A percentile compares a stretch with the other conserved stretches of the same genome.
Evolutionary conservation across 2,329 filamentous ascomycete genomes (phyloP).

Genomic region (Talaromyces sp.): DNA sequence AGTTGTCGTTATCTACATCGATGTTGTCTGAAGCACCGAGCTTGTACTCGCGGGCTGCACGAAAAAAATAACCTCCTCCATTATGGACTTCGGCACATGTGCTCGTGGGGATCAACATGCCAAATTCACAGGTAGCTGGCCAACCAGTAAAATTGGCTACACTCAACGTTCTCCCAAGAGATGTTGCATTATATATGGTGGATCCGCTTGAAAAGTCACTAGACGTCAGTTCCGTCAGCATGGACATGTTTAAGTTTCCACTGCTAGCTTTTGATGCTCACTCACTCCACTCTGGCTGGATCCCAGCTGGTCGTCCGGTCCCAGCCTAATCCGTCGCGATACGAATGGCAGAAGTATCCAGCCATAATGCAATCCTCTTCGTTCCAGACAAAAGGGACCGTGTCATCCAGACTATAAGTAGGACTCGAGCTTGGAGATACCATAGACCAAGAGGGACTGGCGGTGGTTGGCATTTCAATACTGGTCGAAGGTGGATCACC

Average conservation of each 20-base stretch:
- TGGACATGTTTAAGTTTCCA: neutral
- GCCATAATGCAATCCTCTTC: neutral
- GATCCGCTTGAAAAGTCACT: neutral
- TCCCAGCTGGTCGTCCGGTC: neutral
- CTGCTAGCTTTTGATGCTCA: neutral
- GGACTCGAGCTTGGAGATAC: neutral
- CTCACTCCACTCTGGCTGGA: neutral
- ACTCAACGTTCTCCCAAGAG: neutral
- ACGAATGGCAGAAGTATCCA: neutral
- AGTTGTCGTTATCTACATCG: neutral
- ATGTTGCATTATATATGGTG: neutral
- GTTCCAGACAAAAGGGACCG: neutral
- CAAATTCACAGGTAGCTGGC: neutral
- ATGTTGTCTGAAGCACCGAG: neutral
- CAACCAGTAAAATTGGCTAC: neutral
- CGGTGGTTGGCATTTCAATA: neutral
- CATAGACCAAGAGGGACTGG: neutral
- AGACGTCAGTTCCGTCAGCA: neutral
- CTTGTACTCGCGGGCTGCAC: neutral
- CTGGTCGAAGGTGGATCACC: neutral
- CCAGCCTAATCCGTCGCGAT: neutral
- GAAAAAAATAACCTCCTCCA: neutral
- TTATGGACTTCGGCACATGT: neutral
- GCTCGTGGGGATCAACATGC: neutral
- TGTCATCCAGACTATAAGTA: neutral